Conservation (phyloP, 345 rosid species). For the Syzygium grande region DNA sequence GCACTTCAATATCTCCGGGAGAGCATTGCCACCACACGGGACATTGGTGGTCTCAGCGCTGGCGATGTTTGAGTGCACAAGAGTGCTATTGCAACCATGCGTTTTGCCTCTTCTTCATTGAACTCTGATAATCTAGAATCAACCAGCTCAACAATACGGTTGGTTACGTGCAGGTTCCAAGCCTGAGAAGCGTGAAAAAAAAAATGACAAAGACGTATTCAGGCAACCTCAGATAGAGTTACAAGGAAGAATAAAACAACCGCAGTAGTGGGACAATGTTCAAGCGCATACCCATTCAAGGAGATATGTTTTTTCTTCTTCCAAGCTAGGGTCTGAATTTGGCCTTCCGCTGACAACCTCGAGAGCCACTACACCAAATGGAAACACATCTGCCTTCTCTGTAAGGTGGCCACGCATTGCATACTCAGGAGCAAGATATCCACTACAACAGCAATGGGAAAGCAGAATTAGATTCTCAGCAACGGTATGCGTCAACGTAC, state of each 20-base stretch:
- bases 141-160: constrained; percentile 26
- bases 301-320: constrained; percentile 46
- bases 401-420: constrained; percentile 71
- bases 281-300: constrained; percentile 54
- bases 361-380: constrained; percentile 56
- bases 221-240: not conserved
- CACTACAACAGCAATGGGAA: constrained; percentile 12
- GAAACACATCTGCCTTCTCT: constrained; percentile 70
- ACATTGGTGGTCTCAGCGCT: constrained; percentile 46
- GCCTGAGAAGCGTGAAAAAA: constrained; percentile 24
- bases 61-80: constrained; percentile 60
- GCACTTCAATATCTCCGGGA: constrained; percentile 48
- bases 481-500: not conserved
- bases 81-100: constrained; percentile 42
- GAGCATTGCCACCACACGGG: constrained; percentile 58
- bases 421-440: constrained; percentile 72
- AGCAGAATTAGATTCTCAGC: not conserved
- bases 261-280: not conserved
- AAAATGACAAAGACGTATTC: not conserved
- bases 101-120: constrained; percentile 34
- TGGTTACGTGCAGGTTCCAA: constrained; percentile 45
- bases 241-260: not conserved
- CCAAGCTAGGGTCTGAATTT: constrained; percentile 38
- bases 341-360: constrained; percentile 67
- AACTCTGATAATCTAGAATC: constrained; percentile 30